Evolutionary conservation across 2,329 filamentous ascomycete species (phyloP).

Genomic region (Hypoxylon sp.): DNA sequence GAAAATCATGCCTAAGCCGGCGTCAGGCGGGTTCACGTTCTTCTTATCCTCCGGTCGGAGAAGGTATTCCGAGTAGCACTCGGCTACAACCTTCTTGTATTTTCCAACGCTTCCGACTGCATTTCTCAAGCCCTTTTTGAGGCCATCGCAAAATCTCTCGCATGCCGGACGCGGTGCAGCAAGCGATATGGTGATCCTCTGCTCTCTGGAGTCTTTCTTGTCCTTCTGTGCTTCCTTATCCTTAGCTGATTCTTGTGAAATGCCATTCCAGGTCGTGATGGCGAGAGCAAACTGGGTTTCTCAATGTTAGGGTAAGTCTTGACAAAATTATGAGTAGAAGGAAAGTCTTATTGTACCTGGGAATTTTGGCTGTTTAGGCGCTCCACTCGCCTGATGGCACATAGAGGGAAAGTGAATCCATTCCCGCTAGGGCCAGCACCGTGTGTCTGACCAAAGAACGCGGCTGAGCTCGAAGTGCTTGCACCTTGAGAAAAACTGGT

Average conservation of each 20-base stretch:
- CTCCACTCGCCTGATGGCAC: conserved; percentile 91
- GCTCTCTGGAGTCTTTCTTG: conserved; percentile 69
- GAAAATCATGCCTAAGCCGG: conserved; percentile 91
- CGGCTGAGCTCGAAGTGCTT: conserved; percentile 82
- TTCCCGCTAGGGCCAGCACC: conserved; percentile 94
- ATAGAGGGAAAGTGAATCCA: conserved; percentile 94
- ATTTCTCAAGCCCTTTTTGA: conserved; percentile 90
- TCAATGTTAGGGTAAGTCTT: conserved; percentile 7
- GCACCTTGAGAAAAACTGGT: conserved; percentile 88
- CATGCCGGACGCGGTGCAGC: conserved; percentile 90
- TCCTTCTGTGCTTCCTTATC: conserved; percentile 61
- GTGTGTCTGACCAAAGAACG: conserved; percentile 93
- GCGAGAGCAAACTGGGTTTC: conserved; percentile 83
- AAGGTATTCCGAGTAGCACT: conserved; percentile 93
- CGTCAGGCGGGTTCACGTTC: conserved; percentile 82
- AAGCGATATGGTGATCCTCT: conserved; percentile 92
- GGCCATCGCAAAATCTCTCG: conserved; percentile 94
- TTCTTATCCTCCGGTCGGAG: conserved; percentile 76
- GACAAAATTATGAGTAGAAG: neutral
- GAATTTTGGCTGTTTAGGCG: conserved; percentile 93
- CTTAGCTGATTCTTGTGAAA: conserved; percentile 67
- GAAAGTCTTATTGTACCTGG: conserved; percentile 63
- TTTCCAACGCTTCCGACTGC: conserved; percentile 90
- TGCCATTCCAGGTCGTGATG: conserved; percentile 93
- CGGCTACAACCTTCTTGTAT: conserved; percentile 82